Base-by-base conservation (phyloP, 257 asterid species). In the Solanum pimpinellifolium region DNA sequence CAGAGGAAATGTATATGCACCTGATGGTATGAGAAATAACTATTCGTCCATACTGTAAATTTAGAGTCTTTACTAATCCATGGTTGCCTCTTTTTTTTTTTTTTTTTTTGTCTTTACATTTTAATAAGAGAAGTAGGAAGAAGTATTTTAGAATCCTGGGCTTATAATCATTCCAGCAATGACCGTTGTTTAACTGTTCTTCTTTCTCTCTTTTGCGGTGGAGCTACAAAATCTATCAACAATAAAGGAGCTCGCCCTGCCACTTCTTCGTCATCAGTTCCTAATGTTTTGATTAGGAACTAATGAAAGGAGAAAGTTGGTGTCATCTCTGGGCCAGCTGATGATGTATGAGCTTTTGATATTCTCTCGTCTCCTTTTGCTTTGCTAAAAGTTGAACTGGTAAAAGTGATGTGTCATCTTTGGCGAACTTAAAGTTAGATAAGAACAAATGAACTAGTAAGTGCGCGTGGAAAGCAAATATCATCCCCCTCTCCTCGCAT, bases 1-100 rank as follows among this genome's bases (percentile, higher is more conserved):
- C 82, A 95, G 89, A 91, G 92, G 97, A 94, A 96, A 94, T 86
- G 90, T 42, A 72, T 91, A 92, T 94, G 97, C 97, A 59, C 94
- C 98, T 84, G 96, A 94, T 89, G 98, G 99, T 96, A 93, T 90
- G 90, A 75, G 72, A 52, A 35, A 49, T 31, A 73, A 86, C 88
- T 83, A 12, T 82, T 88, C 62, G 65, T 80, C 25, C 7, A 23
- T 86, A 16, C 68, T 73, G 31, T 18, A 37, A 56, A 31, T 68
- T 74, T 86, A 47, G 85, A 91, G 69, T 27, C 78, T 84, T 85
- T 12, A 49, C 82, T 70, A 49, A 23, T 73, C 83, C 84, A 72
- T 47, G 84, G 46, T 72, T 0, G n/a, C 27, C 68, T 12, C 21
- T 29, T 27, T 29, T 29, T 2, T 2, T 20, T 31, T 69, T 7